Evolutionary conservation across 257 asterid genomes (phyloP), one percentile per base, ranked within the genome.

Genomic region (Solanum acaule): DNA sequence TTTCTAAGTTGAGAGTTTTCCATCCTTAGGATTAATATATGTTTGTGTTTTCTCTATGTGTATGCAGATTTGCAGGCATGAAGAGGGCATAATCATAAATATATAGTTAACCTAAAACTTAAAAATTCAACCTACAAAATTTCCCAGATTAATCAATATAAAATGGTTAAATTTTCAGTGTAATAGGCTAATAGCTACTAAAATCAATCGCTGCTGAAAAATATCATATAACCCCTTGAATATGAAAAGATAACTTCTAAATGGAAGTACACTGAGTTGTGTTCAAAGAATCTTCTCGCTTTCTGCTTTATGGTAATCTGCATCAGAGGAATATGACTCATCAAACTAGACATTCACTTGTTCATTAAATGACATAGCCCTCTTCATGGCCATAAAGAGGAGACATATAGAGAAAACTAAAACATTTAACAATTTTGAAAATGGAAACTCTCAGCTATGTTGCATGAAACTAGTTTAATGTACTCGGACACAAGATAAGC

Each of bases 261-360:
- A 76, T 79, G 87, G 40, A 78, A 42, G 44, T n/a, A 46, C 34
- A 38, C 46, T 25, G 46, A 68, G n/a, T 3, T 56, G 83, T 34
- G 68, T 88, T 29, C 6, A 15, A 46, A 46, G 56, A 46, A 46
- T 46, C 85, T 89, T 89, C 61, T 90, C 75, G 52, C 22, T 61
- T 87, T 75, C 88, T n/a, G 63, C 83, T 40, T 38, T 20, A 67
- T 23, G 89, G 49, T 89, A 92, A 31, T 93, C 95, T 33, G 52
- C 91, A 87, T 90, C 95, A 65, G 91, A 92, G 29, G 49, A 34
- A 76, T 94, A 93, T 40, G 96, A 93, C 59, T 93, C 95, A 82
- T 91, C 94, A 8, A 95, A 92, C 71, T 93, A 95, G 89, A 95
- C 91, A 72, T 91, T 94, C 27, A 94, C 95, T 65, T 89, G 95